Base-by-base conservation (phyloP, 1,139 yeast species). In the Scheffersomyces illinoinensis region DNA sequence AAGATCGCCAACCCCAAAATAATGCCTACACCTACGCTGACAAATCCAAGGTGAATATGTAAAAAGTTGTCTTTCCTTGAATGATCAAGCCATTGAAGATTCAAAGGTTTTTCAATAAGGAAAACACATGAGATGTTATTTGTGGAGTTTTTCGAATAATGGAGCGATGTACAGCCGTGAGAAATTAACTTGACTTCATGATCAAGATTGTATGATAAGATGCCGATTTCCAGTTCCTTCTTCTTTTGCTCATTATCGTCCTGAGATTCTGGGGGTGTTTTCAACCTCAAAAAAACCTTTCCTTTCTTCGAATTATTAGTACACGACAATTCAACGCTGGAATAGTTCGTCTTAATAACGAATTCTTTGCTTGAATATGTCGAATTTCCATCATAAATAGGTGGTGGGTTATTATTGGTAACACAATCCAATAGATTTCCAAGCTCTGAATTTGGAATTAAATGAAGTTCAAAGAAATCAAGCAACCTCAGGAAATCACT, bases 21-120 rank as follows among this genome's bases (percentile, higher is more conserved):
- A 4, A 89, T 75, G 5, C 95, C 96, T 26, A 89, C 72, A 0
- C 89, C 88, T 51, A 89, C 76, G 39, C 93, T 89, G 12, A 88
- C 79, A 59, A 86, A 80, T 4, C 93, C 93, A 48, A 89, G 73
- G 60, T 84, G 88, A 33, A 90, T 72, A 60, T 84, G 89, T 54
- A 86, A 77, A 57, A 71, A 68, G 24, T 57, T 56, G 55, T 78
- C 81, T 49, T 79, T 83, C 59, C 54, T 59, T 43, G 65, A 65
- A 23, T 70, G 66, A 2, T 69, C 71, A 4, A 91, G 71, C 97
- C 98, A 92, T 18, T 67, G 63, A 49, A 77, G 68, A 58, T 71
- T 77, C 48, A 81, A 66, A 5, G 95, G 93, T 57, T 87, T 78
- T 66, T 93, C 97, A 46, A 92, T 78, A 20, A 90, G 74, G 59